Conservation (phyloP, 495 filamentous ascomycete species). For the Penicillium silybi region DNA sequence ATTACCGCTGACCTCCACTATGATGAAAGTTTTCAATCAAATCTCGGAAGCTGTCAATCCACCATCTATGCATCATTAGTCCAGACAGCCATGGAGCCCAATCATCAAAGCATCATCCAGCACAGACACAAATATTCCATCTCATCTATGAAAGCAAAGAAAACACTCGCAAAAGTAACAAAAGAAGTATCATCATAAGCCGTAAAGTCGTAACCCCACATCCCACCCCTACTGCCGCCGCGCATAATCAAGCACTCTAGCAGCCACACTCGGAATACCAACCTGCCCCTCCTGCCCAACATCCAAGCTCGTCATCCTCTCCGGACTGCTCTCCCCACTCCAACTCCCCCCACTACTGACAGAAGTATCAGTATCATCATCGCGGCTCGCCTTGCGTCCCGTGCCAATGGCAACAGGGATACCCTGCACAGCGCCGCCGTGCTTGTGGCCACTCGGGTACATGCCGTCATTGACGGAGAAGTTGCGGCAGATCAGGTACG, state of each 20-base stretch:
- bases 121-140: slow-evolving; percentile 9
- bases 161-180: not conserved
- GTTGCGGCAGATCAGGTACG: slow-evolving; percentile 97
- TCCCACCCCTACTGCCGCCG: not conserved
- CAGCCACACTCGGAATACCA: not conserved
- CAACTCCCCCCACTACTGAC: slow-evolving; percentile 42
- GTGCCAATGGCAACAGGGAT: slow-evolving; percentile 71
- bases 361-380: slow-evolving; percentile 45
- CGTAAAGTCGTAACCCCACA: slow-evolving; percentile 1
- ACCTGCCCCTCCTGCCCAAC: not conserved
- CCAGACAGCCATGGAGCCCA: not conserved
- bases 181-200: slow-evolving; percentile 1
- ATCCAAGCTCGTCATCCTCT: slow-evolving; percentile 24
- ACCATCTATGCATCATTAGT: slow-evolving; percentile 11
- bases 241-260: not conserved
- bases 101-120: not conserved
- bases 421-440: slow-evolving; percentile 77
- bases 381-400: slow-evolving; percentile 42
- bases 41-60: not conserved
- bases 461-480: slow-evolving; percentile 98
- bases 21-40: slow-evolving; percentile 2
- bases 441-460: slow-evolving; percentile 68
- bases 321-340: slow-evolving; percentile 55
- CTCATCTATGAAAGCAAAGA: slow-evolving; percentile 18
- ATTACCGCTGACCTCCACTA: slow-evolving; percentile 13